Conservation (phyloP, 2,329 filamentous ascomycete genomes). For the Colletotrichum sp. region DNA sequence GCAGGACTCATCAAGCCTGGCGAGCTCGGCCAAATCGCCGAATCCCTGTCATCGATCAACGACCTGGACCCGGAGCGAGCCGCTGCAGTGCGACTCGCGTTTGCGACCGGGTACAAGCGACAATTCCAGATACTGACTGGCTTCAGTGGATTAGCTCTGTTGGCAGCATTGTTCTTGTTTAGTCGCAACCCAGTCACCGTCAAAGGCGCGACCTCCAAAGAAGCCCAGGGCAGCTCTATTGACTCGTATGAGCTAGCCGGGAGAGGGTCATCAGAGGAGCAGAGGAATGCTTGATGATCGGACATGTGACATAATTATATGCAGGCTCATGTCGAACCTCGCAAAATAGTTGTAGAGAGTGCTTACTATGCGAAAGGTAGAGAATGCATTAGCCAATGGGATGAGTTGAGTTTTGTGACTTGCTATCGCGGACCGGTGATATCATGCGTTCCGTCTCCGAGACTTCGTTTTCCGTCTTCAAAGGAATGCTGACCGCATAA, state of each 20-base stretch:
- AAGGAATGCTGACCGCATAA: slow-evolving; percentile 12
- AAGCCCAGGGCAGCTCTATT: not conserved
- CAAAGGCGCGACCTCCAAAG: not conserved
- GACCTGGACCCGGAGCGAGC: not conserved
- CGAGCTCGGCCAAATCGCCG: not conserved
- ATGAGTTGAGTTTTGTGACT: not conserved
- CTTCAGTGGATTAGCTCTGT: not conserved
- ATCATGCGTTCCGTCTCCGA: not conserved
- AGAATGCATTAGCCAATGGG: not conserved
- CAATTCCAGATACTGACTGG: not conserved
- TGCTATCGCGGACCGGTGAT: not conserved
- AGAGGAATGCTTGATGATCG: not conserved
- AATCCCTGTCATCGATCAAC: not conserved
- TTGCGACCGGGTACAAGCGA: not conserved
- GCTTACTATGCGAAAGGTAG: not conserved
- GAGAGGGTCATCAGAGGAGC: not conserved
- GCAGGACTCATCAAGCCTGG: not conserved
- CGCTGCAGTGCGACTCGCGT: not conserved
- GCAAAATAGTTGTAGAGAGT: not conserved
- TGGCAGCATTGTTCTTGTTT: not conserved
- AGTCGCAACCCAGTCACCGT: not conserved
- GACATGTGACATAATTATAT: not conserved
- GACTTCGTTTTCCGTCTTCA: not conserved
- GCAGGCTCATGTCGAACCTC: not conserved
- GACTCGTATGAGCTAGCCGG: not conserved